Conservation (phyloP, 139 green algal species). For the Closterium sp. region DNA sequence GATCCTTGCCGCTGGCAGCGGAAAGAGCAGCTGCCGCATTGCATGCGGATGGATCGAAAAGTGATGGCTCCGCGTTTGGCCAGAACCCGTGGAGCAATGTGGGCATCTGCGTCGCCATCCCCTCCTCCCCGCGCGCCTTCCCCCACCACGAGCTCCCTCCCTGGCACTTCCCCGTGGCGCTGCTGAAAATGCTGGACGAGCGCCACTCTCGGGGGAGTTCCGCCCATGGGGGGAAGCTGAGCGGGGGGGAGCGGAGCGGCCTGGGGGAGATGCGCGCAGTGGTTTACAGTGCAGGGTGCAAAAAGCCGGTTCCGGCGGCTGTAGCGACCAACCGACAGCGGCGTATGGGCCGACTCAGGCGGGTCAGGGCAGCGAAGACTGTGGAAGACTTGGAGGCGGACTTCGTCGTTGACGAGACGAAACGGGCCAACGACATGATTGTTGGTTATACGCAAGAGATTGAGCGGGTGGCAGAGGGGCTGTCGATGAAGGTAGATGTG, state of each 20-base stretch:
- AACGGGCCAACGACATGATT: neutral
- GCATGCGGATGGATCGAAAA: neutral
- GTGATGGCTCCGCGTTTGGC: neutral
- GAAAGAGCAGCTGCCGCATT: neutral
- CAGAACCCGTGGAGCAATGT: too few species aligned
- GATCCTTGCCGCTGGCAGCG: neutral
- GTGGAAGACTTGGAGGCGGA: neutral
- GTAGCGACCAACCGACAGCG: neutral
- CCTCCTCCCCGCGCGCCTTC: neutral
- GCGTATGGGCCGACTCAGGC: neutral
- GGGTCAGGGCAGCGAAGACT: neutral
- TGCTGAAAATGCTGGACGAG: neutral
- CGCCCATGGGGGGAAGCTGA: neutral
- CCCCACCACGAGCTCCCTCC: neutral
- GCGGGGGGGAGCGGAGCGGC: neutral
- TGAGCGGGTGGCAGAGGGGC: neutral
- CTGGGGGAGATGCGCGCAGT: neutral
- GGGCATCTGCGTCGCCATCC: neutral
- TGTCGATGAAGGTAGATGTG: neutral
- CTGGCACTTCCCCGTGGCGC: neutral
- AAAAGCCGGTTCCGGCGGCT: neutral
- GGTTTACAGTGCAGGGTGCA: neutral
- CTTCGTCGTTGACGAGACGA: neutral
- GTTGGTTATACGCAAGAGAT: neutral
- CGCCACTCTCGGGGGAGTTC: neutral